Conservation (phyloP, 345 rosid genomes). For the Turritis glabra region DNA sequence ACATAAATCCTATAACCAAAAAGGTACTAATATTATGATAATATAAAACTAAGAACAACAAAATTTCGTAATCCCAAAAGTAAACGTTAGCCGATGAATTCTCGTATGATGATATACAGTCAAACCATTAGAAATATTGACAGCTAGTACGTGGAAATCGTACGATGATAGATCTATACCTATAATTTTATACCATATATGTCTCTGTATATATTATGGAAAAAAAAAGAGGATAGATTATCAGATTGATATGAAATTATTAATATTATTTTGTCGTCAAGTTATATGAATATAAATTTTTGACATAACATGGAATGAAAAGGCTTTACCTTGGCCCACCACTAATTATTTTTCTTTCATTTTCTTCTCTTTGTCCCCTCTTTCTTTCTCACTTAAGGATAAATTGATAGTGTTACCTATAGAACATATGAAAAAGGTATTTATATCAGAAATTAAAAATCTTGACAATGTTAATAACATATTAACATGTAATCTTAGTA, state of each 20-base stretch:
- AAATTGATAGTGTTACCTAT: background rate
- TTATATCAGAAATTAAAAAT: background rate
- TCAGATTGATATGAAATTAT: background rate
- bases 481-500: background rate
- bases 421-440: background rate
- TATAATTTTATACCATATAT: background rate
- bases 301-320: slow-evolving; percentile 16
- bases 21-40: background rate
- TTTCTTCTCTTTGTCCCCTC: slow-evolving; percentile 18
- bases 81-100: background rate
- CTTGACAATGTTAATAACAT: background rate
- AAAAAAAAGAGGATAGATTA: background rate
- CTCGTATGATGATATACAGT: background rate
- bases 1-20: background rate
- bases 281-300: background rate
- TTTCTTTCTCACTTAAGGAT: background rate
- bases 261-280: background rate
- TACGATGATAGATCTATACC: background rate
- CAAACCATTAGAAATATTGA: background rate
- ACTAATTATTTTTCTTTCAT: background rate
- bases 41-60: background rate
- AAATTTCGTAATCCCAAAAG: background rate
- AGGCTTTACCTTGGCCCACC: slow-evolving; percentile 27
- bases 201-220: too few relatives aligned
- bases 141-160: background rate